Conservation (phyloP, 192 early-diverging fungal genomes). For the Pilobolus umbonatus region DNA sequence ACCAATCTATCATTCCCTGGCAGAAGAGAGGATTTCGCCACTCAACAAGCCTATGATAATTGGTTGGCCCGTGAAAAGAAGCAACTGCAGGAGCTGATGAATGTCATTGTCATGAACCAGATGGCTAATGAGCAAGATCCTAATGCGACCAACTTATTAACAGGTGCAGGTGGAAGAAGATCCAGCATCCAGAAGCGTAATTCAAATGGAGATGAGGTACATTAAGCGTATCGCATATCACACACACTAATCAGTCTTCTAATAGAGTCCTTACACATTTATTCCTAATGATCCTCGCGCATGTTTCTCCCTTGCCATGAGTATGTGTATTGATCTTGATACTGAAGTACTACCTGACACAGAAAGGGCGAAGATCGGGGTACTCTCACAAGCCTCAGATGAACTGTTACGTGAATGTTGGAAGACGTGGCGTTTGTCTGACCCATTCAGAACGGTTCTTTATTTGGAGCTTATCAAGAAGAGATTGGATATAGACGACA, state of each 20-base stretch:
- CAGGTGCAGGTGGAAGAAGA: conserved; percentile 1
- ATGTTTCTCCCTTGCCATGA: conserved; percentile 57
- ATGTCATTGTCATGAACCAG: conserved; percentile 33
- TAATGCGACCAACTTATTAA: conserved; percentile 12
- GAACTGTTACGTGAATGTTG: conserved; percentile 62
- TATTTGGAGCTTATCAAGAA: conserved; percentile 44
- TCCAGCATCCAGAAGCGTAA: neutral
- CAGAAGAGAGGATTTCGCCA: conserved; percentile 44
- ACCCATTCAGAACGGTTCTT: conserved; percentile 46
- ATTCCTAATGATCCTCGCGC: conserved; percentile 55
- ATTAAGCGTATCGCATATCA: neutral
- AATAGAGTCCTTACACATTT: conserved; percentile 41
- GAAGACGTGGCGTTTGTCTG: conserved; percentile 61
- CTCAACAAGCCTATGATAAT: conserved; percentile 43
- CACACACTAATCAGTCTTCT: neutral
- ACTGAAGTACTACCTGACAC: conserved; percentile 29
- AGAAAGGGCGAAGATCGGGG: conserved; percentile 34
- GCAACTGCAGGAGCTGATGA: conserved; percentile 42
- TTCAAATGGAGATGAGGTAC: neutral
- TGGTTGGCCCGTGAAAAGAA: conserved; percentile 51
- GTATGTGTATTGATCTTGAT: conserved; percentile 61
- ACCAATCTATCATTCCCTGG: conserved; percentile 33
- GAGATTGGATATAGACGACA: conserved; percentile 28
- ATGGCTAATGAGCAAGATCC: conserved; percentile 17
- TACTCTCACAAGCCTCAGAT: conserved; percentile 51